Conservation (phyloP, 108 stramenopile species). For the Conticribra weissflogii region DNA sequence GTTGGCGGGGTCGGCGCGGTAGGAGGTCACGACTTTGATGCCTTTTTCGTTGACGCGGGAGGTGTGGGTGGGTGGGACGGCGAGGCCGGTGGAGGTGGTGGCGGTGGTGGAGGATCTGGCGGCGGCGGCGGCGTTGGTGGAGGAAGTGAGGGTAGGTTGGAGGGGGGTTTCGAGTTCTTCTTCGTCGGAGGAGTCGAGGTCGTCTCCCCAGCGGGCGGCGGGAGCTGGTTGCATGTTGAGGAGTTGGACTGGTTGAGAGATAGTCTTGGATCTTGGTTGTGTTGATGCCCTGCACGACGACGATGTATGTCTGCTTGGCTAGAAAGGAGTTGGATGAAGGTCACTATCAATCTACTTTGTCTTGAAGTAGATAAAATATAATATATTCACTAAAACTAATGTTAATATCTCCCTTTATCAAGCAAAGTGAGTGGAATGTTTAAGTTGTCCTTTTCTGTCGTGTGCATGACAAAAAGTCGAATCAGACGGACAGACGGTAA, state of each 20-base stretch:
- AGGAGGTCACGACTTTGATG: conserved; percentile 86
- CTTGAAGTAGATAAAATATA: no score
- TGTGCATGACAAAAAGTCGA: no score
- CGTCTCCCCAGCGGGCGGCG: conserved; percentile 34
- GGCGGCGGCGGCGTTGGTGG: conserved; percentile 19
- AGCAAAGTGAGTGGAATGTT: no score
- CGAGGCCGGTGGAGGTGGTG: conserved; percentile 27
- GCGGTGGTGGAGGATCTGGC: conserved; percentile 13
- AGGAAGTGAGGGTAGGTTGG: conserved; percentile 1
- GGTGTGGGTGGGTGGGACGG: conserved; percentile 85
- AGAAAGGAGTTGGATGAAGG: no score
- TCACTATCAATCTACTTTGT: no score
- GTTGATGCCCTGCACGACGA: no score
- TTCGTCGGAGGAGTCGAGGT: conserved; percentile 45
- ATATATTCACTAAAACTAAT: no score
- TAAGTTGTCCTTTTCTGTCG: no score
- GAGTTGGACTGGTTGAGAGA: background rate
- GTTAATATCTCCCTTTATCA: no score
- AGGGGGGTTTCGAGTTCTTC: conserved; percentile 16
- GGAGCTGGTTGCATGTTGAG: conserved; percentile 26
- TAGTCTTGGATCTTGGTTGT: background rate
- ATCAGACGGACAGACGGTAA: no score
- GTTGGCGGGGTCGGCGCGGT: conserved; percentile 74
- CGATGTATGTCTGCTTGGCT: no score
- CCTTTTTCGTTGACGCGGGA: conserved; percentile 83